These are phyloP conservation scores for Fusarium musae DNA, from an alignment of 2,329 filamentous ascomycete species.

Conservation along the genomic window DNA sequence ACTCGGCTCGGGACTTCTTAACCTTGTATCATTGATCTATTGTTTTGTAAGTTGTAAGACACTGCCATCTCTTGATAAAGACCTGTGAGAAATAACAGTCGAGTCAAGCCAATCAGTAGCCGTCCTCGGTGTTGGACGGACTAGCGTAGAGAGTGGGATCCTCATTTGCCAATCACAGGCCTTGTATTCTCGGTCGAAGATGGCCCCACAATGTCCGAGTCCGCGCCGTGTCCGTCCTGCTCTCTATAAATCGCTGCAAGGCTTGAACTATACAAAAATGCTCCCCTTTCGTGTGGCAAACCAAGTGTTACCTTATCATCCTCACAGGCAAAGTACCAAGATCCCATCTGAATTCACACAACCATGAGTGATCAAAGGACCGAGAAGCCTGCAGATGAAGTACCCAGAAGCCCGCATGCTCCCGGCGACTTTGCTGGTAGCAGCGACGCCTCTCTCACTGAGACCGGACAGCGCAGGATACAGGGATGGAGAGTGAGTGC, in stretches of 20 bases:
- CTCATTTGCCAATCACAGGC: too few relatives aligned
- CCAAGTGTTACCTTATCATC: fast-evolving
- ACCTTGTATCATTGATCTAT: too few relatives aligned
- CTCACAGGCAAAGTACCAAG: fast-evolving
- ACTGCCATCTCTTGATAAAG: too few relatives aligned
- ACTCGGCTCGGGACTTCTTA: too few relatives aligned
- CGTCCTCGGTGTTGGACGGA: too few relatives aligned
- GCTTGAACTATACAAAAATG: too few relatives aligned
- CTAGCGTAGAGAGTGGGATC: too few relatives aligned
- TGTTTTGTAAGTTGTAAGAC: too few relatives aligned
- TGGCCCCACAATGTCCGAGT: not conserved
- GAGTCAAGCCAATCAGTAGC: too few relatives aligned
- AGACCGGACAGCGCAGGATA: not conserved
- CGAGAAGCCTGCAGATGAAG: not conserved
- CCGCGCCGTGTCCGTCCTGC: not conserved
- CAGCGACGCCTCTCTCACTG: not conserved
- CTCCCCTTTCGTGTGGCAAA: not conserved
- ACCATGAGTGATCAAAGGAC: not conserved
- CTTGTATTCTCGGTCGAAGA: too few relatives aligned
- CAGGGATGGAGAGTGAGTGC: not conserved
- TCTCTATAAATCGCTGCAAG: not conserved
- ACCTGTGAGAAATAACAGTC: too few relatives aligned
- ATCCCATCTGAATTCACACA: not conserved
- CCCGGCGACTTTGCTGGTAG: not conserved
- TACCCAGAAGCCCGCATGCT: not conserved